phyloP scores from a whole-genome alignment of 2,329 filamentous ascomycete genomes.

The Sclerotinia subarctica region DNA sequence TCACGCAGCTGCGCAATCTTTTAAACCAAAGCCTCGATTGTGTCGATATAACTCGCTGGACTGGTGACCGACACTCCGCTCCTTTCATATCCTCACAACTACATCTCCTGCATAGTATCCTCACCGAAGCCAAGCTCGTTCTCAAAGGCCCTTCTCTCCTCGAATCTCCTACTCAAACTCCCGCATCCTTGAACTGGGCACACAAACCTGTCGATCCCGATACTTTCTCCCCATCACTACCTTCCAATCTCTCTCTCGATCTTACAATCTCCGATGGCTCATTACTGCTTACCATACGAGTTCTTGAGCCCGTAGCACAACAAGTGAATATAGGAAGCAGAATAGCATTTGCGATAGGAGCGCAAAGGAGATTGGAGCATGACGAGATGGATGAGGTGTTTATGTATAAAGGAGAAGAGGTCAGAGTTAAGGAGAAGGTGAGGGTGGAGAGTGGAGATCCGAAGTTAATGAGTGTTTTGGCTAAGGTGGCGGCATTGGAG shows the following conservation, averaged over 20 bases:
- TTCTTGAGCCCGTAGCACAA: constrained; percentile 62
- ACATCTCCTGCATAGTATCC: constrained; percentile 52
- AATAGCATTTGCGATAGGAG: constrained; percentile 67
- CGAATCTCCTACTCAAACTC: constrained; percentile 30
- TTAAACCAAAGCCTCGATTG: constrained; percentile 83
- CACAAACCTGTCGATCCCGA: constrained; percentile 38
- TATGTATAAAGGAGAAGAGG: constrained; percentile 61
- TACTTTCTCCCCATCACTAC: constrained; percentile 60
- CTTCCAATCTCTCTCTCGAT: constrained; percentile 69
- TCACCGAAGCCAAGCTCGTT: constrained; percentile 50
- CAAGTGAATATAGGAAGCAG: constrained; percentile 61
- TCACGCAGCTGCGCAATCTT: constrained; percentile 69
- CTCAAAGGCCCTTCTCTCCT: constrained; percentile 52
- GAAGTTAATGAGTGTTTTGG: constrained; percentile 75
- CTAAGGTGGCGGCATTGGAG: constrained; percentile 76
- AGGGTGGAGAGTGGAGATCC: constrained; percentile 81
- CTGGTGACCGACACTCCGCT: constrained; percentile 57
- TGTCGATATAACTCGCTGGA: constrained; percentile 72
- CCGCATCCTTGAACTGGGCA: constrained; percentile 26
- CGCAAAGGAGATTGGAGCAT: constrained; percentile 62
- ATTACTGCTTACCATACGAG: constrained; percentile 66
- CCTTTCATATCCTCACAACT: constrained; percentile 54
- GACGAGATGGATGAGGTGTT: constrained; percentile 81
- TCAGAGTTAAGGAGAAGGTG: constrained; percentile 86
- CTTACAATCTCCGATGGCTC: constrained; percentile 67